A percentile compares a stretch with the other conserved stretches of the same genome.
Conservation (phyloP, 73 alveolate genomes). For the Uronychia binucleata region DNA sequence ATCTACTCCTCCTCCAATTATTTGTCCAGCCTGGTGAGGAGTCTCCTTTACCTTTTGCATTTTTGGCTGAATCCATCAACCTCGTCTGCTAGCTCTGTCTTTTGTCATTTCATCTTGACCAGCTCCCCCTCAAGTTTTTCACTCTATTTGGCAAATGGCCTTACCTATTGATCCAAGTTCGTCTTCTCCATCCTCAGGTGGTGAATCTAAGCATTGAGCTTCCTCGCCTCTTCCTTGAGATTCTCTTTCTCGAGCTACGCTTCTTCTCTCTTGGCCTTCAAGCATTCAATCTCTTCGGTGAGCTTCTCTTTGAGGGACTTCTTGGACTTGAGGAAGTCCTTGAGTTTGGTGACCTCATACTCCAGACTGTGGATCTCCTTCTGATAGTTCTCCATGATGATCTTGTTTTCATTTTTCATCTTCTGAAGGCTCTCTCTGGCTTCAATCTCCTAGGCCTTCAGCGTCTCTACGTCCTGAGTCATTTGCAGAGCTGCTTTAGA, state of each 20-base stretch:
- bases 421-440: background rate
- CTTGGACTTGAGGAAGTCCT: background rate
- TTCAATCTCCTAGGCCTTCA: background rate
- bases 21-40: background rate
- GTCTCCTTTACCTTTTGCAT: background rate
- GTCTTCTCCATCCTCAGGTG: background rate
- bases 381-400: background rate
- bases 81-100: background rate
- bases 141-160: background rate
- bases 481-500: background rate
- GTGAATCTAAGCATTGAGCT: background rate
- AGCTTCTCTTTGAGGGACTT: background rate
- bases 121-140: background rate
- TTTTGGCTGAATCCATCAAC: background rate
- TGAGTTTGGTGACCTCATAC: background rate
- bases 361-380: slow-evolving; percentile 1
- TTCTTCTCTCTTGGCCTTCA: background rate
- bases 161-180: background rate
- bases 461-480: background rate
- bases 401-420: background rate
- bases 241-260: background rate
- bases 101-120: background rate
- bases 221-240: background rate
- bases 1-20: background rate
- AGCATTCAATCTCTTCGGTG: background rate